Conservation (phyloP, 768 basidiomycete species). For the Auricularia sp. region DNA sequence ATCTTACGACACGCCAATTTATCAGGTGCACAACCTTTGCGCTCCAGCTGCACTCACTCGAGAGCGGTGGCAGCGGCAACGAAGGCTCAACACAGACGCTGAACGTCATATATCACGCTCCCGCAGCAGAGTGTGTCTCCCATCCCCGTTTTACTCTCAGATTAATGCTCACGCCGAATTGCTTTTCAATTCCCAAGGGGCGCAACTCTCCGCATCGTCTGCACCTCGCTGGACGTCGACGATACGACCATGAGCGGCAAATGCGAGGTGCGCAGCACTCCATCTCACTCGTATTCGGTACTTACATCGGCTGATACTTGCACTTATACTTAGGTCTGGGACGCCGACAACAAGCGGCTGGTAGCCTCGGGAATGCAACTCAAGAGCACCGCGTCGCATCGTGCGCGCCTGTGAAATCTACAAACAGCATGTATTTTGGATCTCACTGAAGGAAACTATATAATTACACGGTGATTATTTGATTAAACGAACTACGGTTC, state of each 20-base stretch:
- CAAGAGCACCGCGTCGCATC: background rate
- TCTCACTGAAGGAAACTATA: too few relatives aligned
- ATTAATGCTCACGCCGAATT: too few relatives aligned
- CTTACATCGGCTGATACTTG: background rate
- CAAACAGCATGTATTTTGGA: too few relatives aligned
- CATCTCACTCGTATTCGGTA: background rate
- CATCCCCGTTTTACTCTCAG: too few relatives aligned
- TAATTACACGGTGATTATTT: too few relatives aligned
- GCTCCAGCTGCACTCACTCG: background rate
- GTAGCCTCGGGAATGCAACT: background rate
- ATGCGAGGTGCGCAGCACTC: background rate
- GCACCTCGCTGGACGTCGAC: background rate
- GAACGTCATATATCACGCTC: background rate
- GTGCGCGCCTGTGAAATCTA: too few relatives aligned
- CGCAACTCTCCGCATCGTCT: background rate
- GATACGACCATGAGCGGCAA: background rate
- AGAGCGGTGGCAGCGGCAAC: background rate
- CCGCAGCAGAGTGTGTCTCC: background rate
- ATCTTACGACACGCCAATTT: too few relatives aligned
- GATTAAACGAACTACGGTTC: too few relatives aligned
- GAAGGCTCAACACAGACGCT: background rate
- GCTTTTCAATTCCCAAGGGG: too few relatives aligned
- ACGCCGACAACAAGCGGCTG: background rate
- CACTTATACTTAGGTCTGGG: background rate
- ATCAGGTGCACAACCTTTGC: background rate